Conservation (phyloP, 345 rosid genomes). For the Gossypium australe region DNA sequence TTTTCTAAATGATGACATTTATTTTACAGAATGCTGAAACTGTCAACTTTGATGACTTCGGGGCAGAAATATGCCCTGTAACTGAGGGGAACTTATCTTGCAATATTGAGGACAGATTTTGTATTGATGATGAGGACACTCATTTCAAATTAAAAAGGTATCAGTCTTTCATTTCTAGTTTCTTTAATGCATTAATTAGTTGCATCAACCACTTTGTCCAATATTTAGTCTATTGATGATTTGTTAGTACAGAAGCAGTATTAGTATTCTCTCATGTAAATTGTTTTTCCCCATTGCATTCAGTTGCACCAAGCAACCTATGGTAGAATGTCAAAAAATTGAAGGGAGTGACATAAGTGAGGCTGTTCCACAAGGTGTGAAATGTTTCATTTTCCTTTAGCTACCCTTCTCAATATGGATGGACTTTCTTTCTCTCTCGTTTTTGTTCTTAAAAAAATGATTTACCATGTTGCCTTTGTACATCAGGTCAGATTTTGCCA, state of each 20-base stretch:
- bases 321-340: constrained; percentile 18
- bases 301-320: constrained; percentile 29
- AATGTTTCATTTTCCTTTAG: neutral
- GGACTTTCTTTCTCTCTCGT: neutral
- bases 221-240: neutral
- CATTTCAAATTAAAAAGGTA: constrained; percentile 21
- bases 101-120: constrained; percentile 16
- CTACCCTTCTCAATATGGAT: neutral
- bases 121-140: constrained; percentile 2
- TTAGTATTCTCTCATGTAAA: neutral
- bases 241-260: neutral
- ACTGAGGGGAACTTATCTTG: constrained; percentile 19
- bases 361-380: constrained; percentile 26
- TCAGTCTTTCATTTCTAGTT: neutral
- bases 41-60: constrained; percentile 42
- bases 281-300: constrained; percentile 2
- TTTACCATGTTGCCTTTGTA: neutral
- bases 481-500: constrained; percentile 16
- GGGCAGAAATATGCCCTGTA: constrained; percentile 35
- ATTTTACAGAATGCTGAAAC: constrained; percentile 29
- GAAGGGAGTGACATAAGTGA: constrained; percentile 25
- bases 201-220: neutral
- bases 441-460: neutral
- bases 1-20: neutral
- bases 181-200: neutral